phyloP scores from a whole-genome alignment of 169 alveolate genomes.

The Eimeria praecox region DNA sequence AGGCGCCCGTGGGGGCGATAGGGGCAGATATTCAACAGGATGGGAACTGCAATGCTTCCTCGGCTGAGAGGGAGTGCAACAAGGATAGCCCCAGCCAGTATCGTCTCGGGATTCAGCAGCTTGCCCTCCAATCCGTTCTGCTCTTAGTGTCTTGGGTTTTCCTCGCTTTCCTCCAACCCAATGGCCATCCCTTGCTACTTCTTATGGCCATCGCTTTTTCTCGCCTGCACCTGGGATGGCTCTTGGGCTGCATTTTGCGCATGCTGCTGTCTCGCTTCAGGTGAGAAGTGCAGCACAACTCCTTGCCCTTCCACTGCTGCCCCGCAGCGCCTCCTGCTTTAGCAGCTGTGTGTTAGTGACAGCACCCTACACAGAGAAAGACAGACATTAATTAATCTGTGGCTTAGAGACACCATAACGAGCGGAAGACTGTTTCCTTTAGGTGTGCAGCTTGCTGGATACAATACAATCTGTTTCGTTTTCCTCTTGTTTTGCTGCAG shows the following conservation, averaged over 20 bases:
- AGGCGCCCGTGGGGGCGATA: not conserved
- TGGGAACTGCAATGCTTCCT: not conserved
- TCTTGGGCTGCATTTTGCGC: conserved; percentile 19
- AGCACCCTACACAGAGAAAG: not conserved
- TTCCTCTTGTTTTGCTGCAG: not conserved
- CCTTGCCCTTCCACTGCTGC: not conserved
- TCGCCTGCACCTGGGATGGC: conserved; percentile 69
- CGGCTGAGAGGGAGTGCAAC: not conserved
- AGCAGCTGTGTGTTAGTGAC: not conserved
- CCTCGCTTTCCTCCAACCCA: conserved; percentile 38
- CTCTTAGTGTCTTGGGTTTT: conserved; percentile 31
- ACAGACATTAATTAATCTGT: not conserved
- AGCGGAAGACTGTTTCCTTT: not conserved
- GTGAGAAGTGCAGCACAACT: not conserved
- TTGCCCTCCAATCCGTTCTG: conserved; percentile 26
- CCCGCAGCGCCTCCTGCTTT: not conserved
- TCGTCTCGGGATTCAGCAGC: conserved; percentile 6
- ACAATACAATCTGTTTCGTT: no score
- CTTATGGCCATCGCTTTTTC: not conserved
- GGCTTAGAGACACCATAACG: not conserved
- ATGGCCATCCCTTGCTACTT: conserved; percentile 13
- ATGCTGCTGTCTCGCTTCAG: conserved; percentile 70
- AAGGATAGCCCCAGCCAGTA: not conserved
- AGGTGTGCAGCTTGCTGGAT: not conserved
- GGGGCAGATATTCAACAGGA: not conserved